Conservation (phyloP, 176 grass and related monocot species). For the Zea mays region DNA sequence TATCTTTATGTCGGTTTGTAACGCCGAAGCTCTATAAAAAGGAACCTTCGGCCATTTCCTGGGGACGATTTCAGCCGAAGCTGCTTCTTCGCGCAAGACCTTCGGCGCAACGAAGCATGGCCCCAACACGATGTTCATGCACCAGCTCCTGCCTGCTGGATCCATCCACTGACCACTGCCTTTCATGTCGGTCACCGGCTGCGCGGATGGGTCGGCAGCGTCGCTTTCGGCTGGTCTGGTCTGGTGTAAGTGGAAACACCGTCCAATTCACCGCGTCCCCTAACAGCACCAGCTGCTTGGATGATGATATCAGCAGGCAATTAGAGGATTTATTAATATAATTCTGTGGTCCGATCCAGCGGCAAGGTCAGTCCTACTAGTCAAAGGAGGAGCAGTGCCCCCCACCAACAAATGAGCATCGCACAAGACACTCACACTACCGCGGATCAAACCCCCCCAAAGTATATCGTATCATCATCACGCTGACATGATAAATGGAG, state of each 20-base stretch:
- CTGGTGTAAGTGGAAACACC: neutral
- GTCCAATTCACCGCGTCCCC: neutral
- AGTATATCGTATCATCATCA: neutral
- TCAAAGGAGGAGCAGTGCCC: constrained; percentile 24
- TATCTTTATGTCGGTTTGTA: too few relatives aligned
- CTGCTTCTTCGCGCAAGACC: too few relatives aligned
- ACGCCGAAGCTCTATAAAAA: too few relatives aligned
- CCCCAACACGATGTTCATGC: neutral
- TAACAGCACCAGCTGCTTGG: neutral
- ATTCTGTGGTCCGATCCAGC: neutral
- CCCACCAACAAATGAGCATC: constrained; percentile 34
- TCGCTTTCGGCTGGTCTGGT: neutral
- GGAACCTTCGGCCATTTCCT: too few relatives aligned
- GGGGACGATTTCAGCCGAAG: too few relatives aligned
- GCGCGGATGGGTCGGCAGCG: neutral
- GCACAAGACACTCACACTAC: neutral
- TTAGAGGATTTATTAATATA: constrained; percentile 8
- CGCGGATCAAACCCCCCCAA: neutral
- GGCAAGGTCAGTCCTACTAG: neutral
- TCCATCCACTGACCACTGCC: neutral
- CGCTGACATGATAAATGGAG: constrained; percentile 23
- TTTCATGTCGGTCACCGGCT: constrained; percentile 34
- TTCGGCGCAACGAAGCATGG: too few relatives aligned
- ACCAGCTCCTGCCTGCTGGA: neutral
- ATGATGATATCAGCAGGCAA: constrained; percentile 36